Base-by-base conservation (phyloP, 192 early-diverging fungal species). In the Nowakowskiella sp. region DNA sequence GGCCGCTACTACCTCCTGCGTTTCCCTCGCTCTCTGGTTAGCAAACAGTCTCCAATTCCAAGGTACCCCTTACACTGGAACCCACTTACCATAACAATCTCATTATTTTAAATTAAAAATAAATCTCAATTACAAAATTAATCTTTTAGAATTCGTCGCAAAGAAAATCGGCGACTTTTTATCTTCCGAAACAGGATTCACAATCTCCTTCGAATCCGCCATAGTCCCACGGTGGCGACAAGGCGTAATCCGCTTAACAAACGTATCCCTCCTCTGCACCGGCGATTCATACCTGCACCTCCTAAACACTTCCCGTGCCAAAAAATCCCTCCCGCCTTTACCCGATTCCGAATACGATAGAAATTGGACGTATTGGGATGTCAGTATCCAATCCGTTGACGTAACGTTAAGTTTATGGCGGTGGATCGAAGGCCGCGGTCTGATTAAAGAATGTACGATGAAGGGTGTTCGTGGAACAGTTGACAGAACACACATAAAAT, bases 211-310 rank as follows among this genome's bases (percentile, higher is more conserved):
- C 55, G 92, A 94, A 44, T 85, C 87, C 2, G 91, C 89, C 2
- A 91, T 95, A 46, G 80, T 88, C 3, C 95, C 95, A 0, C 84
- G 85, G 28, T 98, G 95, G 95, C 77, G 85, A 36, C 80, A 84
- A 19, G 93, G 93, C 6, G 76, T 80, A 5, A 92, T 98, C 45
- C 72, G 83, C 7, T 72, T 98, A 10, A 84, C 76, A 28, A 96
- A 96, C 64, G 91, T 98, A 6, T 67, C 65, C 3, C 58, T 81
- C 13, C 24, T 61, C 1, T 73, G 72, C 51, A 75, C 25, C 26
- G 24, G 43, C n/a, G 60, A 62, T n/a, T n/a, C n/a, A n/a, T n/a
- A n/a, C n/a, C n/a, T n/a, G 33, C n/a, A n/a, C 42, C 55, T 0
- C 53, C 28, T 31, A 59, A 57, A 39, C 51, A 16, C n/a, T n/a